Conservation (phyloP, 2,329 filamentous ascomycete genomes). For the Lachnellula willkommii region DNA sequence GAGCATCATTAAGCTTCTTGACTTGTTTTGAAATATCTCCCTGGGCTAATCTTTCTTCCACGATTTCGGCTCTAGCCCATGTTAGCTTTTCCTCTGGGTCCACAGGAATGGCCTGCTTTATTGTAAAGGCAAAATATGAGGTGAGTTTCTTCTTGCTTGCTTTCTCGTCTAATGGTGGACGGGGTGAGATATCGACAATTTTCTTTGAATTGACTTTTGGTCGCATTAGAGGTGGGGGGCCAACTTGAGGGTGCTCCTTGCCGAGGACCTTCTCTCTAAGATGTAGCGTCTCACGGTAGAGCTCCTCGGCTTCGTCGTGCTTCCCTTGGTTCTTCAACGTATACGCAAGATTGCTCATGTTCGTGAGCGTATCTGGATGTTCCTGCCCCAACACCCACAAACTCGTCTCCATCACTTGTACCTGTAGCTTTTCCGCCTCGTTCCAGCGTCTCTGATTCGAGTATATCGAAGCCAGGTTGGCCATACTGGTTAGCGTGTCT, state of each 20-base stretch:
- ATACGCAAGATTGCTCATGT: too few species aligned
- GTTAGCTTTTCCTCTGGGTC: slow-evolving; percentile 22
- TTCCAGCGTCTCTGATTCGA: too few species aligned
- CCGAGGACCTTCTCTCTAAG: too few species aligned
- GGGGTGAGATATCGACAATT: slow-evolving; percentile 21
- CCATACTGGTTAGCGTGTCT: too few species aligned
- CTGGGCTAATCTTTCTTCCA: slow-evolving; percentile 23
- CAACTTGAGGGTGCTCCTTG: background rate
- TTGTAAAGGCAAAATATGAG: slow-evolving; percentile 20
- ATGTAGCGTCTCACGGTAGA: too few species aligned
- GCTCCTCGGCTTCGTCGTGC: too few species aligned
- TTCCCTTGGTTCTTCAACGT: too few species aligned
- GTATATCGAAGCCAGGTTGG: too few species aligned
- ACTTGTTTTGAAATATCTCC: slow-evolving; percentile 26
- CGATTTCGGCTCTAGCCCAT: slow-evolving; percentile 25
- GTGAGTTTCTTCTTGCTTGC: slow-evolving; percentile 25
- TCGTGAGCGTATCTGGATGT: too few species aligned
- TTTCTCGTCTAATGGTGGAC: slow-evolving; percentile 17
- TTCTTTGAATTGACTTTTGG: slow-evolving; percentile 16
- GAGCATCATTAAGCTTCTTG: slow-evolving; percentile 23
- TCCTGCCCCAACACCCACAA: too few species aligned
- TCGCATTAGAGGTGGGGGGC: background rate
- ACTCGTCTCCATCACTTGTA: too few species aligned
- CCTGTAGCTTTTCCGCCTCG: too few species aligned
- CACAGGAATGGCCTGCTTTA: slow-evolving; percentile 20